These are phyloP conservation scores for Datura wrightii DNA, from an alignment of 257 asterid species.

Conservation along the genomic window DNA sequence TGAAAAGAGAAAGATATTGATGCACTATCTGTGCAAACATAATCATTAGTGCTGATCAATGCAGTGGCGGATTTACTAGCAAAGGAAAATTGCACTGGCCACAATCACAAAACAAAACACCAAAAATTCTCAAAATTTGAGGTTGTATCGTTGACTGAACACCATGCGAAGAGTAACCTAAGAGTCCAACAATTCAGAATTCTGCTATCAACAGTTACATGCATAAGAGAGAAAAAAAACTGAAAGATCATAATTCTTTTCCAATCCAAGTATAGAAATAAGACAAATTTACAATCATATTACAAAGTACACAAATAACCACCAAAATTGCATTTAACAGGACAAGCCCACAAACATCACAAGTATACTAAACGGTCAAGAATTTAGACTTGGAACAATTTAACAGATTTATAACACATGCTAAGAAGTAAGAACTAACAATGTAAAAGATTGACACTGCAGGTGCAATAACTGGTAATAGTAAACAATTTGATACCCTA, in stretches of 20 bases:
- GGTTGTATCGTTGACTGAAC: neutral
- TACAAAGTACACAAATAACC: neutral
- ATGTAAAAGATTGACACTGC: neutral
- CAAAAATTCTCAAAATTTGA: neutral
- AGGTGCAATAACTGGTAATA: neutral
- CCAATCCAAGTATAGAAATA: neutral
- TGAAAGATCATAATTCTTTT: neutral
- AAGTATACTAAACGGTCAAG: neutral
- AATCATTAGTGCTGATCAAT: neutral
- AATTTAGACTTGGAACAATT: neutral
- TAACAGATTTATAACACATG: neutral
- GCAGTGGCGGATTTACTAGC: neutral
- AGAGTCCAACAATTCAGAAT: neutral
- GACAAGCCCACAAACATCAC: neutral
- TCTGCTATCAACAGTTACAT: neutral
- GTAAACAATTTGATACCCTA: neutral
- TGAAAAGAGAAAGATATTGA: neutral
- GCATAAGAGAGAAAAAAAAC: neutral
- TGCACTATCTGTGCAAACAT: neutral
- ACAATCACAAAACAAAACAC: neutral
- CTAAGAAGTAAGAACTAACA: neutral
- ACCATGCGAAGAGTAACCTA: neutral
- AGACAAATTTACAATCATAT: neutral
- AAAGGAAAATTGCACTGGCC: neutral
- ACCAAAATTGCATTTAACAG: neutral